Base-by-base conservation (phyloP, 345 rosid genomes). In the Excoecaria cochinchinensis region DNA sequence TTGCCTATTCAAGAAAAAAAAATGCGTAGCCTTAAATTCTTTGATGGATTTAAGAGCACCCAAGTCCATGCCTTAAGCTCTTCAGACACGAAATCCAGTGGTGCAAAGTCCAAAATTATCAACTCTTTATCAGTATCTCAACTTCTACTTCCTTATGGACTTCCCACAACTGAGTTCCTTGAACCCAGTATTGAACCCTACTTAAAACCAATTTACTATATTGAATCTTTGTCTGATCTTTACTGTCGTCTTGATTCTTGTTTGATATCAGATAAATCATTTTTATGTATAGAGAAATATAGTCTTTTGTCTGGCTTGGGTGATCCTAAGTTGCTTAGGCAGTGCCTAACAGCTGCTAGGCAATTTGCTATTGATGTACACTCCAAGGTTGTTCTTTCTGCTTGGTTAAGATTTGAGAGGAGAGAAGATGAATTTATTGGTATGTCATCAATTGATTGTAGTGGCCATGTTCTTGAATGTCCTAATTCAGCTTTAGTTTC, bases 351-450 rank as follows among this genome's bases (percentile, higher is more conserved):
- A 42, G 79, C 87, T 50, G 97, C 97, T 0, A 88, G 88, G 84
- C 87, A 89, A 38, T 81, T 79, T 69, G 91, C 99, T 47, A 15
- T 66, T 70, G 99, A 91, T 84, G 87, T 88, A 73, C 87, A 88
- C 80, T 82, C 92, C 17, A 89, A 92, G 85, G 88, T 90, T 25
- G 92, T 92, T 74, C 87, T 95, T 31, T 88, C 93, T 61, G 88
- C 97, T 58, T 95, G 99, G 99, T 84, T 95, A 80, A 83, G 92
- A 76, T 89, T 76, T 74, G 95, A 92, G 87, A 90, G 89, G 84
- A 89, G 91, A 71, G 97, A 84, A 63, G 85, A 94, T 75, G 97
- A 90, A 53, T 90, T 89, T 24, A 77, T 76, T 67, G 93, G 88
- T 46, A 81, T 88, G 39, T 84, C 88, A 5, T 72, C 90, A 8